These are phyloP conservation scores for Akanthomyces uredinophilus DNA, from an alignment of 2,329 filamentous ascomycete species.

Conservation along the genomic window DNA sequence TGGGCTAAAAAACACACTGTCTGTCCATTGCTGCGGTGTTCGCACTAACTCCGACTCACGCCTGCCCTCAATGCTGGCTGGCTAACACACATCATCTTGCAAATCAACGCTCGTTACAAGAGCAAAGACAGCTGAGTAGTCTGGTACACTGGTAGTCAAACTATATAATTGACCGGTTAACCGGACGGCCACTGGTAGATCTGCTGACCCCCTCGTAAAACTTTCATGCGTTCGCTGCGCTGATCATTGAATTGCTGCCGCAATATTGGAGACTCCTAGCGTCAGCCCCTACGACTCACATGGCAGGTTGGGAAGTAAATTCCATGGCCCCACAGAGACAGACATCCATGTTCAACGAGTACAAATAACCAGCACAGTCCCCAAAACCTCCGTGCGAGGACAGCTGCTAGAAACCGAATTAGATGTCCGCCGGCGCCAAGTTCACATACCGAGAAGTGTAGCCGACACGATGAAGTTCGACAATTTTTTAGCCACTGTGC, in stretches of 20 bases:
- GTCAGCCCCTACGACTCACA: background rate
- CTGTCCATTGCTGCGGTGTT: too few relatives aligned
- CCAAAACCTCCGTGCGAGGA: background rate
- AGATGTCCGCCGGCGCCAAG: background rate
- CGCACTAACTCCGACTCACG: too few relatives aligned
- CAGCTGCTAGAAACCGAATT: conserved; percentile 11
- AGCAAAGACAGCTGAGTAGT: too few relatives aligned
- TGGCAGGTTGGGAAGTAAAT: background rate
- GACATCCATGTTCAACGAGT: background rate
- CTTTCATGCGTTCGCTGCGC: too few relatives aligned
- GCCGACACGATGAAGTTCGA: background rate
- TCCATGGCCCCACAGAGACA: background rate
- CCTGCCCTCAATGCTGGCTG: too few relatives aligned
- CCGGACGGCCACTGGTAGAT: too few relatives aligned
- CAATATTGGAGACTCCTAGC: background rate
- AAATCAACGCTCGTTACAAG: too few relatives aligned
- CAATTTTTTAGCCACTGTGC: background rate
- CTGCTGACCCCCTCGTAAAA: too few relatives aligned
- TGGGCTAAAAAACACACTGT: too few relatives aligned
- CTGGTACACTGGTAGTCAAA: too few relatives aligned
- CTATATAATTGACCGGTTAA: too few relatives aligned
- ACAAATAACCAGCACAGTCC: background rate
- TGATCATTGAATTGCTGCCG: background rate
- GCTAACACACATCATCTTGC: too few relatives aligned
- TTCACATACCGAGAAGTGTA: background rate